Percentiles rank a stretch among this genome's conserved stretches.
phyloP scores from a whole-genome alignment of 805 yeast species.

The Sugiyamaella chiloensis region DNA sequence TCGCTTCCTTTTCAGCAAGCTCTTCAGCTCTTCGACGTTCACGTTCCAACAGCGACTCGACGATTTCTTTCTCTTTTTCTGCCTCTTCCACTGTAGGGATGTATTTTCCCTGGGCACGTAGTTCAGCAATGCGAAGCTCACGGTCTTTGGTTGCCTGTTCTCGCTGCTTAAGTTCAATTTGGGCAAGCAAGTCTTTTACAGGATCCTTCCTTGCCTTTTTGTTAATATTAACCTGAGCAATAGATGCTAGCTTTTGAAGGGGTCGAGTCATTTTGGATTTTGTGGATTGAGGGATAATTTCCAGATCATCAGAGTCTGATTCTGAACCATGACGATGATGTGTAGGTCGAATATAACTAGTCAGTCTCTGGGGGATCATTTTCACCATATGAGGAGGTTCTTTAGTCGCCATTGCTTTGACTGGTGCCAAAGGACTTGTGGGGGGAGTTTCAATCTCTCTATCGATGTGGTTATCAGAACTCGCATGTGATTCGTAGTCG shows the following conservation, averaged over 20 bases:
- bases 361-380: slow-evolving; percentile 15
- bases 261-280: slow-evolving; percentile 12
- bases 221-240: slow-evolving; percentile 15
- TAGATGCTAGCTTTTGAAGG: slow-evolving; percentile 10
- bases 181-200: slow-evolving; percentile 6
- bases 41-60: slow-evolving; percentile 22
- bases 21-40: slow-evolving; percentile 24
- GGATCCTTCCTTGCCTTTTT: slow-evolving; percentile 1
- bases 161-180: slow-evolving; percentile 18
- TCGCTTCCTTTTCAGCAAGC: slow-evolving; percentile 17
- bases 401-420: background rate
- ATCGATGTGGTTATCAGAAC: slow-evolving; percentile 5
- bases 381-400: background rate
- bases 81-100: slow-evolving; percentile 20
- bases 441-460: slow-evolving; percentile 14
- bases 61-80: slow-evolving; percentile 20
- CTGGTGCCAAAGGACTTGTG: slow-evolving; percentile 15
- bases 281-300: slow-evolving; percentile 22
- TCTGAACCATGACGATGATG: background rate
- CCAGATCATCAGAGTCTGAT: slow-evolving; percentile 24
- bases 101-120: slow-evolving; percentile 21
- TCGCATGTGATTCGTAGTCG: slow-evolving; percentile 11
- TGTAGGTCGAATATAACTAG: slow-evolving; percentile 14
- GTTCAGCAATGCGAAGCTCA: slow-evolving; percentile 17
- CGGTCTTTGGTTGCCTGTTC: slow-evolving; percentile 21